These are phyloP conservation scores for Ilex aquifolium DNA, from an alignment of 257 asterid genomes.

Conservation along the genomic window DNA sequence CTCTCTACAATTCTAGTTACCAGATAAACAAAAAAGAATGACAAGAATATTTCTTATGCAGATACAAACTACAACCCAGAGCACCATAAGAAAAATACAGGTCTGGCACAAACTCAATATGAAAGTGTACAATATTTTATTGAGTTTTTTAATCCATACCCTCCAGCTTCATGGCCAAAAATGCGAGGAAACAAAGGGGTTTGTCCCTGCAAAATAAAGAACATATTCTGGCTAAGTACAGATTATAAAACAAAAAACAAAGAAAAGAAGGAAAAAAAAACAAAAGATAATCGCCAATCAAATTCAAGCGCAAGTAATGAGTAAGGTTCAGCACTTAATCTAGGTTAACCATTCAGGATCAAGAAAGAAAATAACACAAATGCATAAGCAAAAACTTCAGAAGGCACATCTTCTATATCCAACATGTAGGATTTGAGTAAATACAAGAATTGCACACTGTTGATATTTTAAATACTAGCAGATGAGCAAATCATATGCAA, in stretches of 20 bases:
- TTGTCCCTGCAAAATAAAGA: slow-evolving; percentile 43
- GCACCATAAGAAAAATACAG: neutral
- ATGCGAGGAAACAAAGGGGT: slow-evolving; percentile 71
- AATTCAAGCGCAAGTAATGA: no score
- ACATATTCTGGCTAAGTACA: no score
- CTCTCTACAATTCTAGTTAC: slow-evolving; percentile 67
- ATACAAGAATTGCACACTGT: no score
- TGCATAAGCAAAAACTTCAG: neutral
- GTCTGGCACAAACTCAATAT: neutral
- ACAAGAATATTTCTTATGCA: neutral
- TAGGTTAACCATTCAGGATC: neutral
- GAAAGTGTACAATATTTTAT: neutral
- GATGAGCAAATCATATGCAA: no score
- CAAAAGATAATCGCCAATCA: neutral
- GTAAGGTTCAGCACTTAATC: neutral
- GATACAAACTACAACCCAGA: neutral
- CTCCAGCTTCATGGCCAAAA: slow-evolving; percentile 81
- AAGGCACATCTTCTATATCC: no score
- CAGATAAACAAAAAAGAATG: neutral
- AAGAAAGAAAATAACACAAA: neutral
- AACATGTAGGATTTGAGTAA: no score
- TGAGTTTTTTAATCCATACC: slow-evolving; percentile 33
- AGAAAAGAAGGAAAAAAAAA: neutral
- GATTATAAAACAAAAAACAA: neutral
- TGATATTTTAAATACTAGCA: no score